Evolutionary conservation across 495 filamentous ascomycete species (phyloP).

Genomic region (Parathielavia appendiculata): DNA sequence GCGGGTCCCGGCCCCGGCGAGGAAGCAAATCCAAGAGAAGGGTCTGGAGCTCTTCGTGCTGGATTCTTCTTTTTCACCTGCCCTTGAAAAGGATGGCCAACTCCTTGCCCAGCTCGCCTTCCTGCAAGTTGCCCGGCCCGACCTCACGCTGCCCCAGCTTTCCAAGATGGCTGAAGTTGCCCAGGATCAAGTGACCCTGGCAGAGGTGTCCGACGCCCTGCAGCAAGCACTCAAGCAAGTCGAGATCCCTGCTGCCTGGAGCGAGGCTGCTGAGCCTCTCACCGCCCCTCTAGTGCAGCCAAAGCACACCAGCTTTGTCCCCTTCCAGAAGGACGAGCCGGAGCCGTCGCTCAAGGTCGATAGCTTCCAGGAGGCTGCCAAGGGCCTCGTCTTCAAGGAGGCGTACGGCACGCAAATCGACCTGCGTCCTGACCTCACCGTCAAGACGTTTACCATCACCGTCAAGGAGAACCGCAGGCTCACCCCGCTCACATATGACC

Average conservation of each 20-base stretch:
- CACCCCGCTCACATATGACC: constrained; percentile 83
- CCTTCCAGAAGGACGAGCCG: constrained; percentile 70
- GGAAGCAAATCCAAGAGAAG: constrained; percentile 62
- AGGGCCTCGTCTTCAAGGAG: constrained; percentile 90
- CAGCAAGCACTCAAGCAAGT: constrained; percentile 63
- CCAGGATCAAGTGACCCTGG: constrained; percentile 46
- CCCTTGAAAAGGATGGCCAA: constrained; percentile 58
- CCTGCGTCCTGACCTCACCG: constrained; percentile 77
- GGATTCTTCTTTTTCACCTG: constrained; percentile 61
- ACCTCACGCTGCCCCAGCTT: constrained; percentile 50
- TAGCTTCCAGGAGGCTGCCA: constrained; percentile 75
- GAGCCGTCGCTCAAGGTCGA: constrained; percentile 62
- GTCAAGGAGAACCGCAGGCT: constrained; percentile 94
- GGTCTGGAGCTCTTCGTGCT: constrained; percentile 65
- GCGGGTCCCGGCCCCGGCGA: constrained; percentile 63
- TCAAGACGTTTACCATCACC: constrained; percentile 79
- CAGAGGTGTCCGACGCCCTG: constrained; percentile 60
- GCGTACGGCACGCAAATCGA: constrained; percentile 68
- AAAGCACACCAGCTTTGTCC: constrained; percentile 70
- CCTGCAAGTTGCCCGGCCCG: constrained; percentile 62
- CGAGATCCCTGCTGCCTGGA: constrained; percentile 75
- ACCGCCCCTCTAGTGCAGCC: constrained; percentile 53
- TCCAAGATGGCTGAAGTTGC: constrained; percentile 30
- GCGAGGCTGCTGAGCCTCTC: constrained; percentile 55
- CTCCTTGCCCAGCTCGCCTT: constrained; percentile 73